Evolutionary conservation across 805 yeast genomes (phyloP).

Genomic region (Candida rishiriensis): DNA sequence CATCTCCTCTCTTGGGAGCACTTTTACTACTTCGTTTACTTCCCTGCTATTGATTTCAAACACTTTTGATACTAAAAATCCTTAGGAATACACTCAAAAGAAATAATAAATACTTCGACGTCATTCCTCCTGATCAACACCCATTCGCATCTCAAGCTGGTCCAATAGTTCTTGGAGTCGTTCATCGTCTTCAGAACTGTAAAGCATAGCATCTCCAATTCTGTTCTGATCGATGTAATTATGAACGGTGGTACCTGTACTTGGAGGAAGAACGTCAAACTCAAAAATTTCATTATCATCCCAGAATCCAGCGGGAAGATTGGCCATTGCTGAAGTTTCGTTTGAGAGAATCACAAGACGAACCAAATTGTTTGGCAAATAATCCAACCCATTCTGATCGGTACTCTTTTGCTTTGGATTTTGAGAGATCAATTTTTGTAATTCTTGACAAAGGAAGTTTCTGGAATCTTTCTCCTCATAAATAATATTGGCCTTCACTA

Average conservation of each 20-base stretch:
- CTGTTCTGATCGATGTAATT: constrained; percentile 44
- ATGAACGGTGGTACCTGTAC: constrained; percentile 37
- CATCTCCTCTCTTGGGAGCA: no score
- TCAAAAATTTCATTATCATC: constrained; percentile 57
- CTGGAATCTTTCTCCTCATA: constrained; percentile 49
- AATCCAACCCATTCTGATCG: constrained; percentile 15
- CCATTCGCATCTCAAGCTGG: no score
- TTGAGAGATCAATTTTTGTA: constrained; percentile 12
- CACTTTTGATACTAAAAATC: no score
- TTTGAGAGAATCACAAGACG: constrained; percentile 69
- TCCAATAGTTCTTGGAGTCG: constrained; percentile 2
- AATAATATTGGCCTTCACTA: constrained; percentile 48
- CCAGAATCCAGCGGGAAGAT: constrained; percentile 61
- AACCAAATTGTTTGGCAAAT: constrained; percentile 57
- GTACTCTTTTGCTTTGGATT: constrained; percentile 16
- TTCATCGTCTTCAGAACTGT: constrained; percentile 21
- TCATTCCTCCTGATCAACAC: no score
- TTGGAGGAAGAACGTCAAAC: constrained; percentile 71
- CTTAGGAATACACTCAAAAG: no score
- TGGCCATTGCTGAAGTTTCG: constrained; percentile 67
- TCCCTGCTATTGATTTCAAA: no score
- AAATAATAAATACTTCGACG: no score
- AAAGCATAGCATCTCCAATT: constrained; percentile 37
- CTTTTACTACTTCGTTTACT: no score
- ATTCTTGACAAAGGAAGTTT: constrained; percentile 32